These are phyloP conservation scores for Aleurites moluccanus DNA, from an alignment of 441 rosid genomes.

Conservation along the genomic window DNA sequence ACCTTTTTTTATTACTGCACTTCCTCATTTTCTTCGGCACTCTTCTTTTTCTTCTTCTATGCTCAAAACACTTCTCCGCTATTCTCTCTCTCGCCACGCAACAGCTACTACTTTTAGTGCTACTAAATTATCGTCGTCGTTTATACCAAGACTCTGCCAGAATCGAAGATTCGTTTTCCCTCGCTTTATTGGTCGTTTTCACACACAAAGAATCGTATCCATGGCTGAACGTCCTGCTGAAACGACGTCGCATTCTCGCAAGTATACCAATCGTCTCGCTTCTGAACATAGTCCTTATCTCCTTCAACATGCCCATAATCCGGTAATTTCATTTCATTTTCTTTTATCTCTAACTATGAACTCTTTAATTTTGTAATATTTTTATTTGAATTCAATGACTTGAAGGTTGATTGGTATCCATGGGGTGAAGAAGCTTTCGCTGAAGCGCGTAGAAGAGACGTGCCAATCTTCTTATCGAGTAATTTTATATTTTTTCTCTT, in stretches of 20 bases:
- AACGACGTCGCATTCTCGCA: conserved; percentile 40
- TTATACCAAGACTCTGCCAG: not conserved
- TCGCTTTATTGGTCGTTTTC: conserved; percentile 33
- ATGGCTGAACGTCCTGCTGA: conserved; percentile 61
- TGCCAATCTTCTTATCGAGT: conserved; percentile 96
- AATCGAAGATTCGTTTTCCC: conserved; percentile 1
- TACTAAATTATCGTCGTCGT: not conserved
- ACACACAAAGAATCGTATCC: conserved; percentile 40
- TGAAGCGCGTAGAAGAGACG: conserved; percentile 73
- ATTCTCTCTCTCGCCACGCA: conserved; percentile 28
- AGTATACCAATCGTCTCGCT: conserved; percentile 73
- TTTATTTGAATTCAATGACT: not conserved
- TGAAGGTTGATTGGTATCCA: conserved; percentile 91
- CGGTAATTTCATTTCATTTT: conserved; percentile 31
- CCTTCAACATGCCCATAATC: conserved; percentile 95
- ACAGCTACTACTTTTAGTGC: not conserved
- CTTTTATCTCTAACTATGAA: not conserved
- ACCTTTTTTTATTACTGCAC: not conserved
- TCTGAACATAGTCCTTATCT: conserved; percentile 91
- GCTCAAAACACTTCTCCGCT: conserved; percentile 29
- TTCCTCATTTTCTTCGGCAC: not conserved
- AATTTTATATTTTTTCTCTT: conserved; percentile 16
- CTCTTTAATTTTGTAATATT: not conserved
- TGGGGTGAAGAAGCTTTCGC: conserved; percentile 96
- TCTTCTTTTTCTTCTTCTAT: conserved; percentile 23